A percentile compares a stretch with the other conserved stretches of the same genome.
Conservation (phyloP, 805 yeast species). For the Wickerhamomyces canadensis region DNA sequence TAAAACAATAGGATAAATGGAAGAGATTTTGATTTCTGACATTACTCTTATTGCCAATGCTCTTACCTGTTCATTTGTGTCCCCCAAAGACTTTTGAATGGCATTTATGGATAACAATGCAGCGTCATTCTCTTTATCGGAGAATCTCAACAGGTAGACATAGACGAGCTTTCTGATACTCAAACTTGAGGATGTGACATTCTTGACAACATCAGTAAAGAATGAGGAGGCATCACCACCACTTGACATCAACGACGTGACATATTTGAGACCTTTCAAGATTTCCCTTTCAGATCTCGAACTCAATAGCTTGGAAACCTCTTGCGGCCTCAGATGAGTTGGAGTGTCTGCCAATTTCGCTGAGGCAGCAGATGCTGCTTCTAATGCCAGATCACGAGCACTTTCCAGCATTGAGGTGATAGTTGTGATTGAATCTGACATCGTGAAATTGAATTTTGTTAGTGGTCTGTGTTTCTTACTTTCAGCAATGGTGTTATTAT, state of each 20-base stretch:
- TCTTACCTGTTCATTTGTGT: constrained; percentile 61
- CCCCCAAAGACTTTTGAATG: constrained; percentile 76
- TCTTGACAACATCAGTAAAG: constrained; percentile 88
- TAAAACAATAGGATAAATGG: constrained; percentile 72
- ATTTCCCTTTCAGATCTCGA: constrained; percentile 66
- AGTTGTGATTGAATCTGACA: constrained; percentile 55
- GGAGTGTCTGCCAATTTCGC: constrained; percentile 61
- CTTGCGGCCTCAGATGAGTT: constrained; percentile 50
- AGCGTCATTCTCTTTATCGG: constrained; percentile 82
- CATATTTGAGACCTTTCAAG: constrained; percentile 52
- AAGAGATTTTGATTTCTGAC: constrained; percentile 77
- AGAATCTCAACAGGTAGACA: constrained; percentile 66
- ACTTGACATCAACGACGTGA: constrained; percentile 40
- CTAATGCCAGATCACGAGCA: constrained; percentile 72
- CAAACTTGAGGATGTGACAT: constrained; percentile 61
- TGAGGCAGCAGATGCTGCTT: constrained; percentile 78
- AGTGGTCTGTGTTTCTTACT: no score
- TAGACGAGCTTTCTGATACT: constrained; percentile 73
- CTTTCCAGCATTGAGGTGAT: constrained; percentile 72
- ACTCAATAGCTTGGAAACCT: constrained; percentile 58
- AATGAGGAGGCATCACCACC: constrained; percentile 33
- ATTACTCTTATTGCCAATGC: constrained; percentile 73
- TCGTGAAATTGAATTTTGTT: constrained; percentile 11
- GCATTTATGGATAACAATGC: constrained; percentile 88
- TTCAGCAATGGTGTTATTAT: no score